phyloP scores from a whole-genome alignment of 306 rosid genomes.

The Psophocarpus tetragonolobus region DNA sequence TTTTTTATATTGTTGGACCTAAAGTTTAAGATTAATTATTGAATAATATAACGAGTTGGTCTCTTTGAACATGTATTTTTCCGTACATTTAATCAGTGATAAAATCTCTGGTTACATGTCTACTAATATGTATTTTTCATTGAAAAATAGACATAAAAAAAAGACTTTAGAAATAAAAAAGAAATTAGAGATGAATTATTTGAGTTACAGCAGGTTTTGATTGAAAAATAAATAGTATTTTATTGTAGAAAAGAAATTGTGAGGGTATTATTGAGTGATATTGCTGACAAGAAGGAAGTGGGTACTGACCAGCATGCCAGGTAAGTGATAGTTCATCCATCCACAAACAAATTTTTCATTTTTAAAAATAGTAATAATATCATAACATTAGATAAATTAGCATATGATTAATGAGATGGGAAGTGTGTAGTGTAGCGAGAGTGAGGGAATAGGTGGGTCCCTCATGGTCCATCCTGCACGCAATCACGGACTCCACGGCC shows the following conservation, averaged over 20 bases:
- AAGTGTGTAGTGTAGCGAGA: constrained; percentile 8
- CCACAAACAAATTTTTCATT: constrained; percentile 1
- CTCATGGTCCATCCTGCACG: constrained; percentile 35
- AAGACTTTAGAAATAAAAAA: no score
- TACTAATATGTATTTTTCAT: no score
- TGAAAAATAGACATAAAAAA: no score
- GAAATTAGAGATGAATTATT: background rate
- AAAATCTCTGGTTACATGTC: no score
- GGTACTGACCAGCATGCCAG: constrained; percentile 34
- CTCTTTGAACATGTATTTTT: no score
- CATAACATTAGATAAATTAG: background rate
- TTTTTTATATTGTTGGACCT: no score
- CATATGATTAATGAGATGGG: background rate
- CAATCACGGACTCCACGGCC: constrained; percentile 56
- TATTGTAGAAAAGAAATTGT: background rate
- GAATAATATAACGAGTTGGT: no score
- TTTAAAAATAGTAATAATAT: background rate
- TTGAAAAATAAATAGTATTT: background rate
- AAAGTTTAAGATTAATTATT: no score
- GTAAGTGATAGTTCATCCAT: constrained; percentile 27
- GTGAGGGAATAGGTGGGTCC: constrained; percentile 34
- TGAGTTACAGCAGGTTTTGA: background rate
- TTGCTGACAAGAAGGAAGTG: constrained; percentile 32
- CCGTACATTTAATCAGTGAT: no score
- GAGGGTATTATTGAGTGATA: constrained; percentile 20